Conservation (phyloP, 2,329 filamentous ascomycete genomes). For the Aspergillus jensenii region DNA sequence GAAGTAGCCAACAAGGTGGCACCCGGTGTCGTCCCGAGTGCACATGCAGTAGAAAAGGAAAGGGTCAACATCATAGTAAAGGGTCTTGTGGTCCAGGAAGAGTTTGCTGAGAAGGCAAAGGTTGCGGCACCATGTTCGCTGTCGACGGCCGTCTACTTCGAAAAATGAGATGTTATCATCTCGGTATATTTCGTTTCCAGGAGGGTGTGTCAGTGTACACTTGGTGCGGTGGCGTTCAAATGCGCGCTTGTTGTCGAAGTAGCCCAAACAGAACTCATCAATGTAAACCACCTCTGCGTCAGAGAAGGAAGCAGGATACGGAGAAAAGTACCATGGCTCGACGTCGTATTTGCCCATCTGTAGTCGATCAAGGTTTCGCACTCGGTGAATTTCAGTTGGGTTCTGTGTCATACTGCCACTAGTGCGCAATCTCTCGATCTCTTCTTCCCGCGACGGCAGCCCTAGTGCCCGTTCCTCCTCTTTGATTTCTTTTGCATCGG, state of each 20-base stretch:
- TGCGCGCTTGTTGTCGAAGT: constrained; percentile 79
- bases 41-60: constrained; percentile 98
- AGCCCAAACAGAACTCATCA: constrained; percentile 94
- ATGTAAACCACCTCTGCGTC: constrained; percentile 91
- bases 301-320: constrained; percentile 86
- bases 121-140: constrained; percentile 98
- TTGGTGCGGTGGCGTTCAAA: constrained; percentile 86
- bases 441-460: constrained; percentile 69
- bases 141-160: constrained; percentile 94
- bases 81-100: constrained; percentile 96
- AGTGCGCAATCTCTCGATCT: constrained; percentile 93
- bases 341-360: constrained; percentile 92
- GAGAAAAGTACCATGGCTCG: constrained; percentile 98
- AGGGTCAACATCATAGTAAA: constrained; percentile 97
- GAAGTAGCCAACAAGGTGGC: constrained; percentile 98
- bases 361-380: constrained; percentile 89
- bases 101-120: constrained; percentile 93
- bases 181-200: constrained; percentile 96
- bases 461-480: constrained; percentile 39
- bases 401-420: constrained; percentile 99
- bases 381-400: constrained; percentile 91
- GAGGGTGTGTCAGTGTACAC: constrained; percentile 87
- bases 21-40: constrained; percentile 86
- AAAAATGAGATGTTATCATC: constrained; percentile 91
- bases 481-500: constrained; percentile 28